A percentile compares a stretch with the other conserved stretches of the same genome.
Conservation (phyloP, 495 filamentous ascomycete species). For the Wilcoxina mikolae region DNA sequence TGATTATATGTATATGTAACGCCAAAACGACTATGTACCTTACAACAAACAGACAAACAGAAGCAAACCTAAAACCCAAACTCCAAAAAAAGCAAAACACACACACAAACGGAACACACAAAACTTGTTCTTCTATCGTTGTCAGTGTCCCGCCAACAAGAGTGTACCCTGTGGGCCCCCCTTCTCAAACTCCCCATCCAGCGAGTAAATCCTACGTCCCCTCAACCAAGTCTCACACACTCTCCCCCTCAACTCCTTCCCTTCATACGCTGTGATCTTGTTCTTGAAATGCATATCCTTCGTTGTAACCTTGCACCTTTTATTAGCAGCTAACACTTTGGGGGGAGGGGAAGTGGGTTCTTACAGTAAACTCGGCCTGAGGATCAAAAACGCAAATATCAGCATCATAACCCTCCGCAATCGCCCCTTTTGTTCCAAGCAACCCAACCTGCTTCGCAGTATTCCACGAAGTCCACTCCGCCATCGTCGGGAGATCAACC, state of each 20-base stretch:
- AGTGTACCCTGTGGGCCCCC: conserved; percentile 42
- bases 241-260: conserved; percentile 59
- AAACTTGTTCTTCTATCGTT: too few species aligned
- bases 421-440: conserved; percentile 63
- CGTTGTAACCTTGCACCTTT: conserved; percentile 17
- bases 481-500: conserved; percentile 51
- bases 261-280: conserved; percentile 87
- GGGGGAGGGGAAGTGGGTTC: conserved; percentile 23
- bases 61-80: too few species aligned
- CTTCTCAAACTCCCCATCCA: conserved; percentile 46
- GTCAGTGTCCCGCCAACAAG: too few species aligned
- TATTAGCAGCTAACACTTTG: background rate
- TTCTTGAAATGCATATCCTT: conserved; percentile 82
- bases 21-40: too few species aligned
- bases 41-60: too few species aligned
- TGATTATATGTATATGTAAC: too few species aligned
- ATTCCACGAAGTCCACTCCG: conserved; percentile 68
- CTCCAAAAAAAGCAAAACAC: too few species aligned
- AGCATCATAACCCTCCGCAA: conserved; percentile 74
- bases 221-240: conserved; percentile 85
- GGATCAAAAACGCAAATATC: conserved; percentile 92
- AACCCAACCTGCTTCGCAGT: conserved; percentile 86
- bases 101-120: too few species aligned
- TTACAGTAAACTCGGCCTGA: conserved; percentile 55
- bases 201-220: conserved; percentile 57